These are phyloP conservation scores for Candida sp. DNA, from an alignment of 1,139 yeast genomes.

Conservation along the genomic window DNA sequence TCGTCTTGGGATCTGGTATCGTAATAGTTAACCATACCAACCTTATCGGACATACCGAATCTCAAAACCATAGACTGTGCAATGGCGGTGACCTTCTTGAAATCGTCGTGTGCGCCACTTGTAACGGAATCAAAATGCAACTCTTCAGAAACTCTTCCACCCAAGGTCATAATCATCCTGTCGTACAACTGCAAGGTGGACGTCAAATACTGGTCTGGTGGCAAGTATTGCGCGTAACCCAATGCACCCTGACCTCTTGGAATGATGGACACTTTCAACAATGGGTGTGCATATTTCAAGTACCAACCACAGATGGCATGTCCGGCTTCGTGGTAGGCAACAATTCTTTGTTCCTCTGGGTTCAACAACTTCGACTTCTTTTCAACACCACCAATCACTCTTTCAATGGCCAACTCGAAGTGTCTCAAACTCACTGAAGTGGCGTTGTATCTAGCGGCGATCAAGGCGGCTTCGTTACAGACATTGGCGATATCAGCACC, in stretches of 20 bases:
- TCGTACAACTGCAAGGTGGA: slow-evolving; percentile 81
- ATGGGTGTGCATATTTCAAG: slow-evolving; percentile 87
- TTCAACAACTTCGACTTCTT: slow-evolving; percentile 85
- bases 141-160: slow-evolving; percentile 97
- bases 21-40: slow-evolving; percentile 81
- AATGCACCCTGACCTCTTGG: slow-evolving; percentile 97
- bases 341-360: slow-evolving; percentile 84
- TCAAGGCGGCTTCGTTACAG: slow-evolving; percentile 95
- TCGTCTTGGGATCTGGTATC: slow-evolving; percentile 59
- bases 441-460: slow-evolving; percentile 88
- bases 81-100: slow-evolving; percentile 94
- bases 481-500: slow-evolving; percentile 99
- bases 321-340: slow-evolving; percentile 99
- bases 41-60: slow-evolving; percentile 86
- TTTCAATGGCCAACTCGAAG: slow-evolving; percentile 95
- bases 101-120: slow-evolving; percentile 96
- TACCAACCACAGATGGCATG: slow-evolving; percentile 99
- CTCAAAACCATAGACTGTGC: slow-evolving; percentile 93
- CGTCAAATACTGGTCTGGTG: slow-evolving; percentile 88
- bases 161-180: slow-evolving; percentile 96
- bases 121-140: slow-evolving; percentile 89
- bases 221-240: slow-evolving; percentile 98
- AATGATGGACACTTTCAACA: slow-evolving; percentile 92
- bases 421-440: slow-evolving; percentile 72
- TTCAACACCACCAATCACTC: slow-evolving; percentile 97